Percentiles rank a stretch among this genome's conserved stretches.
Conservation (phyloP, 108 stramenopile genomes). For the Cyclotella kingstonii region DNA sequence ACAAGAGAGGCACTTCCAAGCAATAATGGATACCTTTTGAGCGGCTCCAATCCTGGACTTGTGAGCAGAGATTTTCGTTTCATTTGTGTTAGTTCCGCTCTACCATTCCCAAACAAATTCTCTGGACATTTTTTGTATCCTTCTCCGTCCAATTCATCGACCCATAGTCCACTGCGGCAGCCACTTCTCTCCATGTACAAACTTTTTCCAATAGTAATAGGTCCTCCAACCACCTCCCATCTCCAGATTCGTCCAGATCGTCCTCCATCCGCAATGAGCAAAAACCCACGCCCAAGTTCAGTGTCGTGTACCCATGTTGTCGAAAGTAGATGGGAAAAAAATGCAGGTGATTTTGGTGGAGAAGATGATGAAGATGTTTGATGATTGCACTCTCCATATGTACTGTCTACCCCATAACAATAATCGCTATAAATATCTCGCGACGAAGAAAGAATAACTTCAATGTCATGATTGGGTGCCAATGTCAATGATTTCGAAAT, state of each 20-base stretch:
- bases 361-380: background rate
- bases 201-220: conserved; percentile 74
- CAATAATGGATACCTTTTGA: conserved; percentile 3
- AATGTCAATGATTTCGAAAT: conserved; percentile 1
- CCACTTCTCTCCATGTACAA: conserved; percentile 64
- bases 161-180: conserved; percentile 59
- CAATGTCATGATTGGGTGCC: conserved; percentile 17
- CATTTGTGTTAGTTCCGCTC: background rate
- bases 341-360: conserved; percentile 3
- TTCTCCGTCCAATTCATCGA: background rate
- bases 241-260: conserved; percentile 62
- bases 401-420: background rate
- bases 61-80: background rate
- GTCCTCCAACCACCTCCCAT: conserved; percentile 81
- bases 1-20: conserved; percentile 66
- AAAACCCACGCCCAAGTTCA: conserved; percentile 70
- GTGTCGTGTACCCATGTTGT: conserved; percentile 68
- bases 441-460: conserved; percentile 34
- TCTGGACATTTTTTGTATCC: conserved; percentile 28
- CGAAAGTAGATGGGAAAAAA: conserved; percentile 26
- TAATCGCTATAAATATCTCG: conserved; percentile 14
- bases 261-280: conserved; percentile 50
- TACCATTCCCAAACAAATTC: conserved; percentile 19
- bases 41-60: background rate
- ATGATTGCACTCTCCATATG: background rate